These are phyloP conservation scores for Trichoderma virens DNA, from an alignment of 495 filamentous ascomycete genomes.

Conservation along the genomic window DNA sequence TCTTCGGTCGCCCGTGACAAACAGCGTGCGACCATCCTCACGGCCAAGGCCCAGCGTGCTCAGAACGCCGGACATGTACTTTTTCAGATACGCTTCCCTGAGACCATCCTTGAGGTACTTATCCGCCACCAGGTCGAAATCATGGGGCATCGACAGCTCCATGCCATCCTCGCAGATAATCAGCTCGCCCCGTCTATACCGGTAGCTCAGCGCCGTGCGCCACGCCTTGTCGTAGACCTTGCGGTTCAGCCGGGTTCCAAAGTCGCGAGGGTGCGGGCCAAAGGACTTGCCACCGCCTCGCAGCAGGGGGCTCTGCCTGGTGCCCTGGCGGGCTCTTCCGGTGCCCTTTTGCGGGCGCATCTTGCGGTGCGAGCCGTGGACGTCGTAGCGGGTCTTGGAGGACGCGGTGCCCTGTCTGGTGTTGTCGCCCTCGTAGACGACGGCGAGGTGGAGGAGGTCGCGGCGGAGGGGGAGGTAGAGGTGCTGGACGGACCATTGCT, in stretches of 20 bases:
- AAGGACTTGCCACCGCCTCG: slow-evolving; percentile 78
- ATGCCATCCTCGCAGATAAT: slow-evolving; percentile 69
- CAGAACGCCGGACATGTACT: slow-evolving; percentile 59
- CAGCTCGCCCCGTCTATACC: slow-evolving; percentile 79
- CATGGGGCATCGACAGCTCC: slow-evolving; percentile 46
- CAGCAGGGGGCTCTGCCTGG: slow-evolving; percentile 74
- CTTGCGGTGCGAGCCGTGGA: slow-evolving; percentile 74
- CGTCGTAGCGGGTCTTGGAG: slow-evolving; percentile 75
- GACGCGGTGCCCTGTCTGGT: slow-evolving; percentile 81
- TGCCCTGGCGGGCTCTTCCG: slow-evolving; percentile 70
- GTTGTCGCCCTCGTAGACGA: slow-evolving; percentile 86
- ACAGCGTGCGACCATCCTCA: slow-evolving; percentile 60
- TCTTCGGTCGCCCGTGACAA: slow-evolving; percentile 57
- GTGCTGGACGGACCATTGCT: slow-evolving; percentile 71
- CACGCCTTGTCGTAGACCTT: slow-evolving; percentile 96
- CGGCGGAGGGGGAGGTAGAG: slow-evolving; percentile 78
- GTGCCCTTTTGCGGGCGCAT: slow-evolving; percentile 77
- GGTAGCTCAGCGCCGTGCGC: slow-evolving; percentile 88
- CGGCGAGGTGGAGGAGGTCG: slow-evolving; percentile 88
- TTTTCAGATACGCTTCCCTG: slow-evolving; percentile 41
- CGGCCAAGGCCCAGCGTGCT: slow-evolving; percentile 64
- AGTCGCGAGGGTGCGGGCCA: slow-evolving; percentile 85
- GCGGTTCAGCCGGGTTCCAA: slow-evolving; percentile 68
- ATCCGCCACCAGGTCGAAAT: slow-evolving; percentile 28
- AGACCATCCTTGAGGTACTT: slow-evolving; percentile 26